Base-by-base conservation (phyloP, 768 basidiomycete species). In the Suillus alpinus region DNA sequence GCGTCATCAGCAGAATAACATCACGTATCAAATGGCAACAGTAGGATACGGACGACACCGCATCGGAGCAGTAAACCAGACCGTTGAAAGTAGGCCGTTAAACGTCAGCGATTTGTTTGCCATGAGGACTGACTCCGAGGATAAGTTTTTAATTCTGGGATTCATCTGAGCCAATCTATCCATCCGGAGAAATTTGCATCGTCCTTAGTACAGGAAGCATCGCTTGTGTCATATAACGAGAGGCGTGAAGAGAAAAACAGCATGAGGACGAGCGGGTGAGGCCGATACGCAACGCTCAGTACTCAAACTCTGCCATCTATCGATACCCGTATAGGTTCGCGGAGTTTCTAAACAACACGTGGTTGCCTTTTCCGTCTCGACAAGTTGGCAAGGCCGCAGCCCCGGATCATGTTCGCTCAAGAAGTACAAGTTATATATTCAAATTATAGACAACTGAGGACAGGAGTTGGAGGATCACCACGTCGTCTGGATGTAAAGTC, bases 81-180 rank as follows among this genome's bases (percentile, higher is more conserved):
- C 29, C 29, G 13, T 44, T 44, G 43, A 44, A 44, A 20, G 43
- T 44, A 49, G 2, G 47, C 14, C 47, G 23, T 49, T 5, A 49
- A 49, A 49, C 26, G 47, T 49, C 47, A 31, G 31, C 53, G 36
- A 29, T 16, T 18, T 18, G 23, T 55, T 29, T 37, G 37, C 36
- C 53, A 55, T 39, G 36, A 37, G 36, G 53, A 32, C 49, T 32
- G 49, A n/a, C n/a, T 32, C 53, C 36, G 53, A 39, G 53, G 53
- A 26, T 16, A 26, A 29, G 16, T 6, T 20, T 10, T 23, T 37
- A 55, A 26, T 39, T 16, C 16, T 23, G 23, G 53, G 49, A 50
- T 55, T 23, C 36, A 26, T 37, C 36, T 37, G 18, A 26, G 29
- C 18, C 29, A 49, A 49, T 49, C 47, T 49, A 49, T 49, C 36